Conservation (phyloP, 2,329 filamentous ascomycete species). For the Ceratocystis huliohia region DNA sequence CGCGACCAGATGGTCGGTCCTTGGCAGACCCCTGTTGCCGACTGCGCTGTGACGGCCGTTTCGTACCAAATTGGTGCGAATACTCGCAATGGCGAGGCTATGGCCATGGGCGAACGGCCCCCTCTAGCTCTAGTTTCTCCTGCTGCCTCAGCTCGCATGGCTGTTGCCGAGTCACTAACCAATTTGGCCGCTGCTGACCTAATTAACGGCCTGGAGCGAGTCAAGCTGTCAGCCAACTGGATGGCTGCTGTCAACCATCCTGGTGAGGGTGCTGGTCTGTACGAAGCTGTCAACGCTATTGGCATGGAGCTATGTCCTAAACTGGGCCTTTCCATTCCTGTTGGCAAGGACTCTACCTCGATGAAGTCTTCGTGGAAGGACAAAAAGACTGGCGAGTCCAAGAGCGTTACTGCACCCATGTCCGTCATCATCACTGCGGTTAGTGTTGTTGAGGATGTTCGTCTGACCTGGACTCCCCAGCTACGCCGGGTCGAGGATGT, state of each 20-base stretch:
- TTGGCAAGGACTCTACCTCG: conserved; percentile 95
- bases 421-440: conserved; percentile 89
- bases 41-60: conserved; percentile 84
- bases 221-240: conserved; percentile 94
- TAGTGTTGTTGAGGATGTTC: conserved; percentile 65
- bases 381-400: conserved; percentile 48
- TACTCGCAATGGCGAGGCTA: conserved; percentile 76
- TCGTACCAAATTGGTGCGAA: conserved; percentile 55
- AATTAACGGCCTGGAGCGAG: conserved; percentile 58
- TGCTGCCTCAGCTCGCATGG: conserved; percentile 87
- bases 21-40: conserved; percentile 88
- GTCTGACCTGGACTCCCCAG: conserved; percentile 87
- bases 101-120: conserved; percentile 92
- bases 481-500: conserved; percentile 73
- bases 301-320: conserved; percentile 84
- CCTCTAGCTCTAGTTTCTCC: conserved; percentile 79
- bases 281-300: conserved; percentile 86
- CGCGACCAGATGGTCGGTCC: conserved; percentile 93
- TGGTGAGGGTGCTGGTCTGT: conserved; percentile 82
- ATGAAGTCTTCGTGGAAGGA: conserved; percentile 98
- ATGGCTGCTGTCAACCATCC: conserved; percentile 94
- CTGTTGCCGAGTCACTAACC: conserved; percentile 83
- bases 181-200: conserved; percentile 72
- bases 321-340: conserved; percentile 85
- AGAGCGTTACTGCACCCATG: conserved; percentile 83